phyloP scores from a whole-genome alignment of 306 rosid species.

The Cyamopsis tetragonoloba region DNA sequence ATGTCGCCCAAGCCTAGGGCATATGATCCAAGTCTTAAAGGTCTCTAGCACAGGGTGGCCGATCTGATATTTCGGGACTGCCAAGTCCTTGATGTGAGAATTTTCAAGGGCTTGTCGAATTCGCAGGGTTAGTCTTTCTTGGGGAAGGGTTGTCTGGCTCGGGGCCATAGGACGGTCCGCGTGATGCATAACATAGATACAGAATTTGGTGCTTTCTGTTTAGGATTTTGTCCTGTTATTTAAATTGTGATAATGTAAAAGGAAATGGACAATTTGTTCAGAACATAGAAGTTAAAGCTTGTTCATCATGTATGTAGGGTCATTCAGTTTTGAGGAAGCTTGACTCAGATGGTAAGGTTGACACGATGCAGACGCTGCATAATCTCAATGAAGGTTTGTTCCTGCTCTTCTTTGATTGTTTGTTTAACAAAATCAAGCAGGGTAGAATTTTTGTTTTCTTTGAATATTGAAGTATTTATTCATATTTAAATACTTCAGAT shows the following conservation, averaged over 20 bases:
- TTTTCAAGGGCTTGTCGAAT: too few species aligned
- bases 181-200: too few species aligned
- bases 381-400: slow-evolving; percentile 73
- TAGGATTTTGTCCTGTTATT: background rate
- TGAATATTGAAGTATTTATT: background rate
- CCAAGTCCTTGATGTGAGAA: too few species aligned
- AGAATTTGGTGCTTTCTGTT: background rate
- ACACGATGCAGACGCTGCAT: slow-evolving; percentile 62
- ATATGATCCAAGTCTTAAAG: too few species aligned
- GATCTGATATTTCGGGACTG: too few species aligned
- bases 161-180: too few species aligned
- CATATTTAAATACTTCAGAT: slow-evolving; percentile 35
- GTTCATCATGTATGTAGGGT: slow-evolving; percentile 46
- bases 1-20: too few species aligned
- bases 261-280: background rate
- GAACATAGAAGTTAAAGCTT: background rate
- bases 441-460: background rate
- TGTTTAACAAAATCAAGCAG: background rate
- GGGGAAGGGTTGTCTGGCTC: too few species aligned
- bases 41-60: too few species aligned
- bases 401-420: background rate
- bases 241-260: background rate
- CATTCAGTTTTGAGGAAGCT: slow-evolving; percentile 81
- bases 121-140: too few species aligned
- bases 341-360: slow-evolving; percentile 65